A percentile compares a stretch with the other conserved stretches of the same genome.
Evolutionary conservation across 306 rosid genomes (phyloP).

Genomic region (Quercus cerris): DNA sequence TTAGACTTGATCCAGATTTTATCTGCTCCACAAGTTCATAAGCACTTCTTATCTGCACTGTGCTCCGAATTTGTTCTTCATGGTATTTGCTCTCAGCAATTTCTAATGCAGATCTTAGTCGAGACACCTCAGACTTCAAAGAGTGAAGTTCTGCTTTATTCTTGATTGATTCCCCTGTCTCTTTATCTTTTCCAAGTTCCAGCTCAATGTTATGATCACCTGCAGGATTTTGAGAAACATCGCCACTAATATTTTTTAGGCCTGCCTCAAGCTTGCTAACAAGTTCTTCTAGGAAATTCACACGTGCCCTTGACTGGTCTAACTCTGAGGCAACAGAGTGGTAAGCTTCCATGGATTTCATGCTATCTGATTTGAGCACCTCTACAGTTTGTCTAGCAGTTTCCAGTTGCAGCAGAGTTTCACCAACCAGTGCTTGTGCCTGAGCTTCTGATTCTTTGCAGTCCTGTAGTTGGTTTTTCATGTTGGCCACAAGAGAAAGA

Average conservation of each 20-base stretch:
- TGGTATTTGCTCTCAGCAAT: constrained; percentile 66
- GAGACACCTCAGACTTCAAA: constrained; percentile 54
- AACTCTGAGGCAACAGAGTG: constrained; percentile 52
- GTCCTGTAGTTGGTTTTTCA: constrained; percentile 50
- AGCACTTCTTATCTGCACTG: constrained; percentile 54
- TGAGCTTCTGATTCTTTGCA: constrained; percentile 66
- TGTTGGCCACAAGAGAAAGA: constrained; percentile 54
- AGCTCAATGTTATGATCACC: constrained; percentile 11
- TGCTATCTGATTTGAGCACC: constrained; percentile 51
- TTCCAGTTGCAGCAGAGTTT: constrained; percentile 72
- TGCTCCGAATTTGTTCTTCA: constrained; percentile 71
- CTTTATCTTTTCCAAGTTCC: constrained; percentile 24
- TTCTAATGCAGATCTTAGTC: constrained; percentile 53
- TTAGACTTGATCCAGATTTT: constrained; percentile 48
- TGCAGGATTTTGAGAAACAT: constrained; percentile 11
- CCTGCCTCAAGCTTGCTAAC: constrained; percentile 43
- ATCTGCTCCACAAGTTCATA: constrained; percentile 66
- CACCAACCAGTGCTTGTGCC: constrained; percentile 47
- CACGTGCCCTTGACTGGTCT: constrained; percentile 53
- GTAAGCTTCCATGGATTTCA: constrained; percentile 47
- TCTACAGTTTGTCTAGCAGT: constrained; percentile 58
- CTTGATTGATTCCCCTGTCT: constrained; percentile 21
- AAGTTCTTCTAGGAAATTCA: constrained; percentile 51
- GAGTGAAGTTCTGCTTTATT: constrained; percentile 40
- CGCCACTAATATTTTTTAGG: constrained; percentile 11